These are phyloP conservation scores for Blastobotrys peoriensis DNA, from an alignment of 805 yeast genomes.

Conservation along the genomic window DNA sequence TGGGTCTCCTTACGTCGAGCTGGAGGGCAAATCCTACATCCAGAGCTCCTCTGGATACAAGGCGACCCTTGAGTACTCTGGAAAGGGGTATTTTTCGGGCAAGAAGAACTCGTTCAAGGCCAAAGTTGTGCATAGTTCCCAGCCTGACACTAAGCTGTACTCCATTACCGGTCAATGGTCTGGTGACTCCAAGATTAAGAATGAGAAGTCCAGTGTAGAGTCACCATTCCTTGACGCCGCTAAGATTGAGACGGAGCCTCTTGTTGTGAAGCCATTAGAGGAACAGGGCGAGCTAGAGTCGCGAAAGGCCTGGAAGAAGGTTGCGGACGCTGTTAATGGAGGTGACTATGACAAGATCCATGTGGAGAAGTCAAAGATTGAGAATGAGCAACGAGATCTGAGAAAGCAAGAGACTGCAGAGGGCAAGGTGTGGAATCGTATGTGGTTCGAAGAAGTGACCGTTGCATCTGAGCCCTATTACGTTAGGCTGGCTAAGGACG, in stretches of 20 bases:
- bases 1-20: constrained; percentile 91
- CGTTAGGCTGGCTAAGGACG: constrained; percentile 11
- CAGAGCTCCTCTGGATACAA: constrained; percentile 75
- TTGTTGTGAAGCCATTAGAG: constrained; percentile 73
- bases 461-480: constrained; percentile 16
- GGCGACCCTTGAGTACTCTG: constrained; percentile 71
- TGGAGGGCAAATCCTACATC: constrained; percentile 82
- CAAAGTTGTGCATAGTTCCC: constrained; percentile 57
- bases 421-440: constrained; percentile 64
- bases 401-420: constrained; percentile 65
- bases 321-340: constrained; percentile 75
- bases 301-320: constrained; percentile 84
- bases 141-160: constrained; percentile 48
- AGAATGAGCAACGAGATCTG: constrained; percentile 76
- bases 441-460: constrained; percentile 60
- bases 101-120: constrained; percentile 92
- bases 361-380: constrained; percentile 69
- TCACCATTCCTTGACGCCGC: constrained; percentile 30
- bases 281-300: constrained; percentile 77
- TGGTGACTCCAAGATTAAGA: constrained; percentile 57
- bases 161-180: constrained; percentile 94
- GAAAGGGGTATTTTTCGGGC: constrained; percentile 93
- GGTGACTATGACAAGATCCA: constrained; percentile 75
- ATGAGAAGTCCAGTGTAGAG: constrained; percentile 43
- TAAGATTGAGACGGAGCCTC: constrained; percentile 44